phyloP scores from a whole-genome alignment of 1,284 basidiomycete species.

The Trametes sp. region DNA sequence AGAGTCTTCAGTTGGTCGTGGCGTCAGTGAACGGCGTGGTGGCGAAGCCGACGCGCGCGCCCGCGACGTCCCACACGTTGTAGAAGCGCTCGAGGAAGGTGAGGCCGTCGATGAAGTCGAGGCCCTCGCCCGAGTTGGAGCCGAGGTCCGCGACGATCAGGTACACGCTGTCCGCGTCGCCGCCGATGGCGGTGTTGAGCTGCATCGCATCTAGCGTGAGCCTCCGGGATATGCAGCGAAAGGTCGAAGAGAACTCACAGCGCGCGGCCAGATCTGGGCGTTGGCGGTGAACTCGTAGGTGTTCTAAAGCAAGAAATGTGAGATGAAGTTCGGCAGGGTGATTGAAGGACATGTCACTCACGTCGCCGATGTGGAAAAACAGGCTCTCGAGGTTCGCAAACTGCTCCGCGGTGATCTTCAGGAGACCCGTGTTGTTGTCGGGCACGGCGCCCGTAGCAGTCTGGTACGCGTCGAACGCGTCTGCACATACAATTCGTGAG shows the following conservation, averaged over 20 bases:
- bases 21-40: conserved; percentile 49
- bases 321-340: background rate
- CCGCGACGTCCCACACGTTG: conserved; percentile 40
- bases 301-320: conserved; percentile 7
- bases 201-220: conserved; percentile 17
- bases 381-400: conserved; percentile 36
- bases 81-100: conserved; percentile 41
- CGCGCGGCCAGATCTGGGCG: conserved; percentile 39
- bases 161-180: conserved; percentile 35
- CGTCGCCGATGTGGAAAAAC: conserved; percentile 38
- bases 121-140: conserved; percentile 32
- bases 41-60: conserved; percentile 53
- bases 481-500: conserved; percentile 4
- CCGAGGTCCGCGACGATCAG: conserved; percentile 39
- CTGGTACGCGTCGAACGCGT: conserved; percentile 36
- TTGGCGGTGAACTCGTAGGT: conserved; percentile 39
- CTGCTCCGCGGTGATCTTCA: conserved; percentile 34
- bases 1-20: conserved; percentile 43
- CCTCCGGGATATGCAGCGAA: background rate
- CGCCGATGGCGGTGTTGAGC: conserved; percentile 41
- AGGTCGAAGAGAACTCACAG: conserved; percentile 24
- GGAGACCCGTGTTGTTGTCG: conserved; percentile 36
- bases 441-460: conserved; percentile 32
- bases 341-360: background rate
- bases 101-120: conserved; percentile 41